Evolutionary conservation across 495 filamentous ascomycete genomes (phyloP), one percentile per base, ranked within the genome.

Genomic region (Saxispiralis lemnorum): DNA sequence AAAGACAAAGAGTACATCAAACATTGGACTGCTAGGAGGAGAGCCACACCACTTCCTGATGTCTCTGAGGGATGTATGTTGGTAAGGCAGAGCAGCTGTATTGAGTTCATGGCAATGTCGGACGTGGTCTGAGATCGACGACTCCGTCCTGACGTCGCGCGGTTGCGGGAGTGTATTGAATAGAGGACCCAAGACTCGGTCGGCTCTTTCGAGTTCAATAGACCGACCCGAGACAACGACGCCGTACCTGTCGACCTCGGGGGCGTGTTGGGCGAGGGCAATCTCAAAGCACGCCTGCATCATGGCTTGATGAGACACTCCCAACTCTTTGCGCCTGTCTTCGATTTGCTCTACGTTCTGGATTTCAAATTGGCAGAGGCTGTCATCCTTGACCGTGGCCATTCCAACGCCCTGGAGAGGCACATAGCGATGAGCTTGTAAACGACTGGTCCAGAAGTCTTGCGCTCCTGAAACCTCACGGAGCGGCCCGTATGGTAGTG

Each of bases 131-230:
- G 56, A 47, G 67, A 69, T 76, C 7, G 61, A 73, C 13, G 67
- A 61, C n/a, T 59, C 39, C 13, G 59, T 49, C 19, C 61, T 53
- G 7, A 70, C 42, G 7, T 67, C 55, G 11, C 77, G 56, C 31
- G 66, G 60, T 52, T 78, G 80, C 7, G 87, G 83, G 0, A 94
- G 64, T 0, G 87, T 94, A 59, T 95, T 96, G 67, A 96, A 93
- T 3, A 93, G 58, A 0, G 88, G 88, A 0, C 89, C 89, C 41
- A 87, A 71, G 7, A 80, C 69, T 7, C 66, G 60, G 30, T 93
- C 83, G 12, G 75, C 70, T 0, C 65, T 69, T 20, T 78, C 68
- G 15, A 78, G 55, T 18, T 78, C 69, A 1, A 93, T 67, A 10
- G 71, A 66, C 40, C 83, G 67, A 2, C 83, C 83, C 14, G 82